phyloP scores from a whole-genome alignment of 2,329 filamentous ascomycete genomes.

The Cladosporium austrohemisphaericum region DNA sequence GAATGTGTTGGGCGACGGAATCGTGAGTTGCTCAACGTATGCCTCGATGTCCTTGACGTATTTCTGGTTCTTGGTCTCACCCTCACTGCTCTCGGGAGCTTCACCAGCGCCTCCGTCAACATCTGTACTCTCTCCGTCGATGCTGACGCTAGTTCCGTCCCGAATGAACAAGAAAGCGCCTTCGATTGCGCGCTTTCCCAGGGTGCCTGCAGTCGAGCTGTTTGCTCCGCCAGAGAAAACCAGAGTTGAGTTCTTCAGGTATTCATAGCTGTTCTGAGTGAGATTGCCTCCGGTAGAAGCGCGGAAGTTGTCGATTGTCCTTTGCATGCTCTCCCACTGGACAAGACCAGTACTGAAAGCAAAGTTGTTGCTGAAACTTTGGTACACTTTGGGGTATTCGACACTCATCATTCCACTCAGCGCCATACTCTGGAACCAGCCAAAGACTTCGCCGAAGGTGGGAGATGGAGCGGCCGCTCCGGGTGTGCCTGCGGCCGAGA shows the following conservation, averaged over 20 bases:
- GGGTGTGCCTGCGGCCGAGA: constrained; percentile 59
- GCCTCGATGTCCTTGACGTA: constrained; percentile 72
- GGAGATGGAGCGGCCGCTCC: constrained; percentile 69
- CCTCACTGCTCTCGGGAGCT: background rate
- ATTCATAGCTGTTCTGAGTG: constrained; percentile 71
- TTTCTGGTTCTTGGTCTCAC: constrained; percentile 44
- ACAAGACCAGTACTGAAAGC: constrained; percentile 84
- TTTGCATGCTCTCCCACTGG: constrained; percentile 76
- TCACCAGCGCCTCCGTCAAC: constrained; percentile 24
- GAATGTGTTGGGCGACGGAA: constrained; percentile 87
- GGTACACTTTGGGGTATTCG: constrained; percentile 80
- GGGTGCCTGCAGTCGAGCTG: constrained; percentile 33
- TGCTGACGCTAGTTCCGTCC: constrained; percentile 34
- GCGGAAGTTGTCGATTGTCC: constrained; percentile 79
- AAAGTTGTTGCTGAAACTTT: constrained; percentile 89
- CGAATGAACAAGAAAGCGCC: constrained; percentile 27
- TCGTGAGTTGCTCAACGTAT: constrained; percentile 76
- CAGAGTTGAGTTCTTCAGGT: constrained; percentile 71
- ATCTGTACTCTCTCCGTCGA: constrained; percentile 39
- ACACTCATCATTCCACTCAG: constrained; percentile 96
- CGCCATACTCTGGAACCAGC: constrained; percentile 90
- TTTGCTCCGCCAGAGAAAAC: constrained; percentile 62
- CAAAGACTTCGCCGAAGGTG: constrained; percentile 78
- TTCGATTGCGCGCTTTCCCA: constrained; percentile 26
- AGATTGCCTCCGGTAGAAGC: constrained; percentile 78